Conservation (phyloP, 768 basidiomycete species). For the Podaxis carcinomalis region DNA sequence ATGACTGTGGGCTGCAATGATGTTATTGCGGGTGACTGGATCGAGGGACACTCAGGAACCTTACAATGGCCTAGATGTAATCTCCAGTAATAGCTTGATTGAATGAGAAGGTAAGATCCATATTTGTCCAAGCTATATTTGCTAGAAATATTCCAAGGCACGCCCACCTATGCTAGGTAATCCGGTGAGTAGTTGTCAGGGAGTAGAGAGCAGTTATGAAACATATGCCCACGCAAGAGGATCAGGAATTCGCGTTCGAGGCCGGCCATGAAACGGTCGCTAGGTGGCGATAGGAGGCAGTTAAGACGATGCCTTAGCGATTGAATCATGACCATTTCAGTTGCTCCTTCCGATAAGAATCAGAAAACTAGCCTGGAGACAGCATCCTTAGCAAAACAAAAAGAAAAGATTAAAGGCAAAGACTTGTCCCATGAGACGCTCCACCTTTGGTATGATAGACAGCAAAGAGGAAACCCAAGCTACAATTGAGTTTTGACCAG, state of each 20-base stretch:
- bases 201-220: not conserved
- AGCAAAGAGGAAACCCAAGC: no score
- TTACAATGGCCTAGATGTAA: slow-evolving; percentile 49
- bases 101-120: slow-evolving; percentile 32
- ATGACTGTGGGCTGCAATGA: slow-evolving; percentile 50
- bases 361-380: no score
- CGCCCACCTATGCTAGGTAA: slow-evolving; percentile 46
- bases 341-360: no score
- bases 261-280: slow-evolving; percentile 63
- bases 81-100: slow-evolving; percentile 41
- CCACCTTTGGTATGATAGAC: no score
- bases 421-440: no score
- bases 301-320: slow-evolving; percentile 25
- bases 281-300: slow-evolving; percentile 59
- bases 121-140: slow-evolving; percentile 45
- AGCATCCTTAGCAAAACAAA: no score
- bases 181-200: not conserved
- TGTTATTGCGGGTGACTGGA: not conserved
- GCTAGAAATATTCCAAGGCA: slow-evolving; percentile 65
- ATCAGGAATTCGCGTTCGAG: slow-evolving; percentile 62
- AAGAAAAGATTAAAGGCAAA: no score
- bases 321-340: no score
- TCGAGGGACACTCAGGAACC: slow-evolving; percentile 12
- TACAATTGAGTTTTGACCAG: no score
- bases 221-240: slow-evolving; percentile 58